Evolutionary conservation across 139 green algal species (phyloP).

Genomic region (Picochlorum sp.): DNA sequence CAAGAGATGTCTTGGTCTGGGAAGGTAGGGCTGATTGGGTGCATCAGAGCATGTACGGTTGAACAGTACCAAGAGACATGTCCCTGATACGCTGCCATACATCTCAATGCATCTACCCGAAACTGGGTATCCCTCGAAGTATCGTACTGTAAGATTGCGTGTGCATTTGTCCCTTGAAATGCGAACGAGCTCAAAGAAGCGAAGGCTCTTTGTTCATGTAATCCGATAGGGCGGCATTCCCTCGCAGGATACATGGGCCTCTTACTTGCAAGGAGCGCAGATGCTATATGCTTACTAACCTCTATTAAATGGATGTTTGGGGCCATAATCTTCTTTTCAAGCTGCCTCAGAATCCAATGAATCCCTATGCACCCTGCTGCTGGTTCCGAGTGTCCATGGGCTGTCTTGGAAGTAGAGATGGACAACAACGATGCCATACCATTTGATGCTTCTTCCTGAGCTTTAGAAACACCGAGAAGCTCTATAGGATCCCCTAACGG

Average conservation of each 20-base stretch:
- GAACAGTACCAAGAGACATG: neutral
- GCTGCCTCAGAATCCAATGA: constrained; percentile 10
- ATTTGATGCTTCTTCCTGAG: constrained; percentile 6
- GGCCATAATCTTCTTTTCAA: neutral
- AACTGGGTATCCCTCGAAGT: neutral
- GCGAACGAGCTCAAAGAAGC: constrained; percentile 57
- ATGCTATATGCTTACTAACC: constrained; percentile 45
- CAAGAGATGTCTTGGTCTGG: neutral
- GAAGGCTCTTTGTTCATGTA: neutral
- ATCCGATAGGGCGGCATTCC: no score
- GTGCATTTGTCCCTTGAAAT: constrained; percentile 60
- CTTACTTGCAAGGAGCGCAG: no score
- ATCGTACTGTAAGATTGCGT: constrained; percentile 15
- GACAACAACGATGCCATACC: neutral
- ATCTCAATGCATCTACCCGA: neutral
- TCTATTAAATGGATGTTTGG: constrained; percentile 24
- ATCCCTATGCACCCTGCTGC: constrained; percentile 51
- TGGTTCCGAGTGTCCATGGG: constrained; percentile 66
- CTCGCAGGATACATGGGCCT: no score
- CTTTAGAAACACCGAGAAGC: constrained; percentile 42
- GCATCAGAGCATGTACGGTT: neutral
- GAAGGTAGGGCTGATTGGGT: neutral
- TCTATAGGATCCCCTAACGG: constrained; percentile 76
- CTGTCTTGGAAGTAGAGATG: constrained; percentile 52
- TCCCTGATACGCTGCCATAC: no score